Percentiles rank a stretch among this genome's conserved stretches.
These are phyloP conservation scores for Rhynchospora breviuscula DNA, from an alignment of 176 grass and related monocot species.

Conservation along the genomic window DNA sequence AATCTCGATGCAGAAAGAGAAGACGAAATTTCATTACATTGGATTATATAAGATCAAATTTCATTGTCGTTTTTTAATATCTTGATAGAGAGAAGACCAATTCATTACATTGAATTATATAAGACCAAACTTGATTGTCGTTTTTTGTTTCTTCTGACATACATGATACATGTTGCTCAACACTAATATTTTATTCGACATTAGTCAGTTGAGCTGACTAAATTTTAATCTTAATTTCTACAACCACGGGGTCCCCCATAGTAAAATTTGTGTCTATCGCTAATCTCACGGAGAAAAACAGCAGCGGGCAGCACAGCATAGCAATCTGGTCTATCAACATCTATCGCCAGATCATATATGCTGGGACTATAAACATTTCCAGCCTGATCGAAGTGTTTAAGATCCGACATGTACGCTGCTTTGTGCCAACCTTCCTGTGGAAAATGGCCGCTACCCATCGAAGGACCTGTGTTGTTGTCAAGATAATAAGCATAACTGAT, in stretches of 20 bases:
- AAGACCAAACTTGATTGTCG: too few relatives aligned
- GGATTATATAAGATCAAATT: too few relatives aligned
- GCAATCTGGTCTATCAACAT: neutral
- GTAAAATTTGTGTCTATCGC: neutral
- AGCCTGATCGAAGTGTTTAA: neutral
- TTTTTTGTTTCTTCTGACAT: too few relatives aligned
- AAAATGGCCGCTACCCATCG: constrained; percentile 10
- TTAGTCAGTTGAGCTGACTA: neutral
- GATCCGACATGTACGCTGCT: neutral
- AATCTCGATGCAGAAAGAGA: too few relatives aligned
- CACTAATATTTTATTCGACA: neutral
- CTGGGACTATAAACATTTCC: neutral
- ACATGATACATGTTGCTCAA: neutral
- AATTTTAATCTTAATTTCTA: neutral
- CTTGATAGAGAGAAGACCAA: too few relatives aligned
- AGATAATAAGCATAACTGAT: neutral
- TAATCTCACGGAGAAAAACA: neutral
- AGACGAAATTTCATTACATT: too few relatives aligned
- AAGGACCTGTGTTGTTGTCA: neutral
- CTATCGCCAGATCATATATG: neutral
- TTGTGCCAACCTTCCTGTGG: neutral
- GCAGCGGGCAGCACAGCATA: neutral
- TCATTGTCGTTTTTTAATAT: too few relatives aligned
- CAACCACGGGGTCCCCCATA: neutral
- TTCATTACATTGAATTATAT: too few relatives aligned